phyloP scores from a whole-genome alignment of 306 rosid species.

The Morella rubra region DNA sequence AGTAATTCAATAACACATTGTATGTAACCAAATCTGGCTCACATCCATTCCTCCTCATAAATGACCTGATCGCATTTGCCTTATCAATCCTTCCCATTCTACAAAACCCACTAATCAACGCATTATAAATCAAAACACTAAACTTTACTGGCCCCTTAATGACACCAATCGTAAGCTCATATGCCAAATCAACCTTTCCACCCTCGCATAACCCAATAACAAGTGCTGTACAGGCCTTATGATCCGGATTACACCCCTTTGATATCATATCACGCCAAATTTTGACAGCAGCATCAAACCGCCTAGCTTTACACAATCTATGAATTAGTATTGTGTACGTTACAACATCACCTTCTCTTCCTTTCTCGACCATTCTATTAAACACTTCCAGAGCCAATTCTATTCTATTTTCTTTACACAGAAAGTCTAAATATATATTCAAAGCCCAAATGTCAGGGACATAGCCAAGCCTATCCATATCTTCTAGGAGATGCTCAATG shows the following conservation, averaged over 20 bases:
- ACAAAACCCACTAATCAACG: slow-evolving; percentile 80
- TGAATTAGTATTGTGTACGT: slow-evolving; percentile 59
- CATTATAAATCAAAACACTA: slow-evolving; percentile 55
- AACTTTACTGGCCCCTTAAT: slow-evolving; percentile 56
- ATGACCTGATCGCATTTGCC: slow-evolving; percentile 62
- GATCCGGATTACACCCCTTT: slow-evolving; percentile 61
- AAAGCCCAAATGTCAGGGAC: slow-evolving; percentile 90
- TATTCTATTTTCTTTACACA: slow-evolving; percentile 52
- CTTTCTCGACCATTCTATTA: slow-evolving; percentile 44
- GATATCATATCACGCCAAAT: slow-evolving; percentile 60
- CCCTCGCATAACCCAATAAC: slow-evolving; percentile 79
- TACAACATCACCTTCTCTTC: slow-evolving; percentile 72
- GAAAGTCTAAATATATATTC: slow-evolving; percentile 63
- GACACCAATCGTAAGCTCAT: slow-evolving; percentile 65
- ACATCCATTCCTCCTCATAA: slow-evolving; percentile 70
- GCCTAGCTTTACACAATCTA: slow-evolving; percentile 63
- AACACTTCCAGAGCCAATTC: slow-evolving; percentile 53
- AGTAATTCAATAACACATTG: slow-evolving; percentile 74
- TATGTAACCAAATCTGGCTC: slow-evolving; percentile 82
- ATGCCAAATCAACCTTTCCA: slow-evolving; percentile 82
- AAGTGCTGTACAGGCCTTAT: slow-evolving; percentile 58
- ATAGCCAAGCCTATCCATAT: slow-evolving; percentile 60
- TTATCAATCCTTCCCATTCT: slow-evolving; percentile 59
- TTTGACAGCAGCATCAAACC: slow-evolving; percentile 47
- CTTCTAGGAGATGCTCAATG: slow-evolving; percentile 56